These are phyloP conservation scores for Aspergillus melleus DNA, from an alignment of 2,329 filamentous ascomycete species.

Conservation along the genomic window DNA sequence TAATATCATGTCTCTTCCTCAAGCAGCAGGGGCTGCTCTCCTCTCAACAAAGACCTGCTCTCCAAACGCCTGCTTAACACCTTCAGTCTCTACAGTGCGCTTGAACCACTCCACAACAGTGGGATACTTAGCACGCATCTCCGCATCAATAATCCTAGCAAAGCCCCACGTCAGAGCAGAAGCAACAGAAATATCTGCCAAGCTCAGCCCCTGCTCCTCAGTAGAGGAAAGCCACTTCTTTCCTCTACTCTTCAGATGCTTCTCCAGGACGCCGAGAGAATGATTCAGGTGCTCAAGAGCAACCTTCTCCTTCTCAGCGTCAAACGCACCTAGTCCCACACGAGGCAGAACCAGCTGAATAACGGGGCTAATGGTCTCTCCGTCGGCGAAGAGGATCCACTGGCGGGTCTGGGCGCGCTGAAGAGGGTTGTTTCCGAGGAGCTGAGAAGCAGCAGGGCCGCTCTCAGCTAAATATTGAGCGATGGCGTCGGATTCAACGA, in stretches of 20 bases:
- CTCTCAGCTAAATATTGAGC: slow-evolving; percentile 47
- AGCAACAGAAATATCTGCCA: slow-evolving; percentile 30
- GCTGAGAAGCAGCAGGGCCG: slow-evolving; percentile 47
- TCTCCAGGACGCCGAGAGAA: slow-evolving; percentile 20
- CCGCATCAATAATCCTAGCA: slow-evolving; percentile 22
- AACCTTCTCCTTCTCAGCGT: slow-evolving; percentile 21
- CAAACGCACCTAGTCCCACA: slow-evolving; percentile 17
- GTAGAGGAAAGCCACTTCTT: slow-evolving; percentile 22
- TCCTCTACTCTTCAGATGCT: slow-evolving; percentile 18
- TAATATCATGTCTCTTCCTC: no score
- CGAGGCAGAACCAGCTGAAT: slow-evolving; percentile 21
- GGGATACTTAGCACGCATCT: slow-evolving; percentile 29
- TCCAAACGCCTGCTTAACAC: no score
- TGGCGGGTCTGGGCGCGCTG: slow-evolving; percentile 46
- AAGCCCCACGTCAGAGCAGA: slow-evolving; percentile 28
- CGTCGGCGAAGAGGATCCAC: slow-evolving; percentile 48
- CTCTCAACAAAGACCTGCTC: no score
- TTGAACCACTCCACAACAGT: slow-evolving; percentile 20
- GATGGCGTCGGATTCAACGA: slow-evolving; percentile 52
- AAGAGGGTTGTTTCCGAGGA: slow-evolving; percentile 46
- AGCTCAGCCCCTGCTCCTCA: slow-evolving; percentile 23
- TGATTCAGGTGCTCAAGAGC: slow-evolving; percentile 21
- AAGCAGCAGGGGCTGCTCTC: no score
- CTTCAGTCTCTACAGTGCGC: no score
- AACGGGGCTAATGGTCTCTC: slow-evolving; percentile 21